A percentile compares a stretch with the other conserved stretches of the same genome.
These are phyloP conservation scores for Uronychia setigera DNA, from an alignment of 73 alveolate genomes.

Conservation along the genomic window DNA sequence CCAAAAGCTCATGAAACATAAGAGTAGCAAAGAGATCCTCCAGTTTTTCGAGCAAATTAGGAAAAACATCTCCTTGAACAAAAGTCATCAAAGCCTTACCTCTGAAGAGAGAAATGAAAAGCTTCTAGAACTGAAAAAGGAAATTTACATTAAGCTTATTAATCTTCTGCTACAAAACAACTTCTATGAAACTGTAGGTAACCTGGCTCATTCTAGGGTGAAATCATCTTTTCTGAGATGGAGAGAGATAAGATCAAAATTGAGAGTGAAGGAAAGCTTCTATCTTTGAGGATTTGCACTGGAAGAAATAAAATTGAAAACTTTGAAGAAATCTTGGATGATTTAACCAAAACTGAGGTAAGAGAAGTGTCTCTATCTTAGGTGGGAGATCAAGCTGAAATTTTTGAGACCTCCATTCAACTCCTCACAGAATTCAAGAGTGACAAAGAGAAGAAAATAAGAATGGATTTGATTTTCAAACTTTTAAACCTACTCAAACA, in stretches of 20 bases:
- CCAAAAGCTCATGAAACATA: slow-evolving; percentile 14
- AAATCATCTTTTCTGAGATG: slow-evolving; percentile 27
- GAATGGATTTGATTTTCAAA: too few relatives aligned
- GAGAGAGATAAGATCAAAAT: slow-evolving; percentile 44
- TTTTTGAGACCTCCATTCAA: too few relatives aligned
- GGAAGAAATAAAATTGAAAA: too few relatives aligned
- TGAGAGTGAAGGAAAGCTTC: too few relatives aligned
- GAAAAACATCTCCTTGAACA: slow-evolving; percentile 28
- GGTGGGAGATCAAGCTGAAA: too few relatives aligned
- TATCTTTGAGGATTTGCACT: too few relatives aligned
- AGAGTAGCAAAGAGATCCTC: slow-evolving; percentile 24
- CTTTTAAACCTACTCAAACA: too few relatives aligned
- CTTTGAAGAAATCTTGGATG: too few relatives aligned
- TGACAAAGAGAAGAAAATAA: too few relatives aligned
- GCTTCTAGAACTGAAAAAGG: slow-evolving; percentile 2
- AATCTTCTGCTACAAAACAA: neutral
- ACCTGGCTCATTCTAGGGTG: neutral
- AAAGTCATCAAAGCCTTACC: neutral
- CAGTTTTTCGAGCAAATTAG: slow-evolving; percentile 40
- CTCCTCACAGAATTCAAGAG: too few relatives aligned
- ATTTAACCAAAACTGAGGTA: too few relatives aligned
- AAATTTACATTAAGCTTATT: slow-evolving; percentile 18
- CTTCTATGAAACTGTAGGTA: neutral
- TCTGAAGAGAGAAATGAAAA: neutral
- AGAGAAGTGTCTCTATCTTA: too few relatives aligned